phyloP scores from a whole-genome alignment of 2,329 filamentous ascomycete species.

The Talaromyces sp. region DNA sequence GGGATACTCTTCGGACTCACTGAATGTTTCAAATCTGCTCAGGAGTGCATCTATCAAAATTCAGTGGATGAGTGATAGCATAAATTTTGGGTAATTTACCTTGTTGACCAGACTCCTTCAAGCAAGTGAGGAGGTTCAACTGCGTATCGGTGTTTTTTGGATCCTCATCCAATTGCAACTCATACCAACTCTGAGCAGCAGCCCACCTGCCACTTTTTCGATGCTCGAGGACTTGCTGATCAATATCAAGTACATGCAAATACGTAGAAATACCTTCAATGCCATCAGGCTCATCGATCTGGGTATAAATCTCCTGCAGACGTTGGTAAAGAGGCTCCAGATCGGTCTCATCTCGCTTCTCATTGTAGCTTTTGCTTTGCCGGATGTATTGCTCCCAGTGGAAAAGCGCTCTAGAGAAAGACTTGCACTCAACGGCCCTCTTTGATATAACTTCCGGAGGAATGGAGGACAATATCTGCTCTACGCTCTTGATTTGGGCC shows the following conservation, averaged over 20 bases:
- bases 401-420: slow-evolving; percentile 87
- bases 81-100: slow-evolving; percentile 51
- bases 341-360: slow-evolving; percentile 48
- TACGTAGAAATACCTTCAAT: slow-evolving; percentile 91
- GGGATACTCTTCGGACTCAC: slow-evolving; percentile 47
- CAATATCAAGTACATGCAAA: slow-evolving; percentile 79
- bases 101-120: slow-evolving; percentile 94
- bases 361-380: slow-evolving; percentile 42
- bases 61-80: not conserved
- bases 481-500: slow-evolving; percentile 60
- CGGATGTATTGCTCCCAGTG: slow-evolving; percentile 91
- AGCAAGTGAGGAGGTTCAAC: slow-evolving; percentile 76
- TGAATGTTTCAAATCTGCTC: slow-evolving; percentile 80
- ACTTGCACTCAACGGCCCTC: slow-evolving; percentile 87
- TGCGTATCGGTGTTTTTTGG: slow-evolving; percentile 76
- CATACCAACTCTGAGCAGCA: slow-evolving; percentile 96
- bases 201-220: slow-evolving; percentile 91
- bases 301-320: slow-evolving; percentile 89
- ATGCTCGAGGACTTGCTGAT: slow-evolving; percentile 90
- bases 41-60: slow-evolving; percentile 67
- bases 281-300: slow-evolving; percentile 96
- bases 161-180: slow-evolving; percentile 77
- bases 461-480: slow-evolving; percentile 66
- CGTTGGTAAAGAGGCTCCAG: slow-evolving; percentile 66
- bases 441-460: slow-evolving; percentile 72